A percentile compares a stretch with the other conserved stretches of the same genome.
Evolutionary conservation across 2,329 filamentous ascomycete genomes (phyloP).

Genomic region (Fusarium robinianum): DNA sequence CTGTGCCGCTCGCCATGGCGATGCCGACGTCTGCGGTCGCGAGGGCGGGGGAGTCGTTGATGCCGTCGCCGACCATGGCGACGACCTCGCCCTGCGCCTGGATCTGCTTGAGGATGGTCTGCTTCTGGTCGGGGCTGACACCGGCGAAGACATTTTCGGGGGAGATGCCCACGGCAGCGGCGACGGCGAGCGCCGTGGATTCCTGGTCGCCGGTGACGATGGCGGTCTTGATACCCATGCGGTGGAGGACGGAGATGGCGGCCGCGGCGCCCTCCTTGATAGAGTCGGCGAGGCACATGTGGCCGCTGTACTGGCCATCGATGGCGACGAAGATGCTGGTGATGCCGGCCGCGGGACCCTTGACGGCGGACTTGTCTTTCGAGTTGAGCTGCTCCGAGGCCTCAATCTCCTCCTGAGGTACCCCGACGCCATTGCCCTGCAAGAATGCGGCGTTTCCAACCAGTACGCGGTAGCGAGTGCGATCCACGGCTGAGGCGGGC

Average conservation of each 20-base stretch:
- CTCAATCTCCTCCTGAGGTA: constrained; percentile 66
- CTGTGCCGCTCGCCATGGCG: constrained; percentile 87
- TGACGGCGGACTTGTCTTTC: constrained; percentile 43
- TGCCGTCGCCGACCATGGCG: constrained; percentile 97
- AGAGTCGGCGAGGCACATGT: constrained; percentile 83
- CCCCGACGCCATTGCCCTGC: constrained; percentile 67
- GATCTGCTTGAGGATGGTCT: constrained; percentile 77
- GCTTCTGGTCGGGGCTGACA: constrained; percentile 91
- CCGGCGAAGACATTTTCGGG: constrained; percentile 77
- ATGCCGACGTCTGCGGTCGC: constrained; percentile 93
- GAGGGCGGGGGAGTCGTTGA: constrained; percentile 96
- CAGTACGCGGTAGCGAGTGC: constrained; percentile 75
- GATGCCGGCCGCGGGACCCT: constrained; percentile 64
- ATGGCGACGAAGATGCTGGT: constrained; percentile 94
- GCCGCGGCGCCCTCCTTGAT: constrained; percentile 87
- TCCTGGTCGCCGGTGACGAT: constrained; percentile 94
- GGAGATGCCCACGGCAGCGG: constrained; percentile 79
- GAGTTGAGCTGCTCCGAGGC: constrained; percentile 64
- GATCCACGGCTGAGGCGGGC: constrained; percentile 69
- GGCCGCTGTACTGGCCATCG: constrained; percentile 77
- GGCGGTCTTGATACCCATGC: constrained; percentile 83
- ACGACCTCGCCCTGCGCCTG: constrained; percentile 77
- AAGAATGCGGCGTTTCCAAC: constrained; percentile 84
- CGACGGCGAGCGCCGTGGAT: constrained; percentile 82
- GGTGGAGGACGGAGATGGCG: constrained; percentile 78